Percentiles rank a stretch among this genome's conserved stretches.
Evolutionary conservation across 441 rosid species (phyloP).

Genomic region (Geranium incanum): DNA sequence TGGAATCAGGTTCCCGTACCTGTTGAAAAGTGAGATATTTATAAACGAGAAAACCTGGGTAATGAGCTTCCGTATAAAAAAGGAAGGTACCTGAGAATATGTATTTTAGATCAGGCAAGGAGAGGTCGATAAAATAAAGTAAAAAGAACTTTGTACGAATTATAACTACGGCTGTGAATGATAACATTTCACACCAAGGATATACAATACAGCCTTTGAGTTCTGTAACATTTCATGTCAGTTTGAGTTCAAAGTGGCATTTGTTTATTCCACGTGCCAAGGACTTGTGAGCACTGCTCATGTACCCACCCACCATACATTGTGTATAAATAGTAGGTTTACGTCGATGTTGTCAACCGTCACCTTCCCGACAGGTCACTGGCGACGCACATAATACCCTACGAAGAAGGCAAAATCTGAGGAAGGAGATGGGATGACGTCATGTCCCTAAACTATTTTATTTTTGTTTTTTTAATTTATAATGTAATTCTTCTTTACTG

Average conservation of each 20-base stretch:
- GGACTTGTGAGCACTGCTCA: neutral
- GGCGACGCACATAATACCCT: no score
- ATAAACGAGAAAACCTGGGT: conserved; percentile 97
- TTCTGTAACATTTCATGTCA: no score
- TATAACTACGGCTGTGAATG: neutral
- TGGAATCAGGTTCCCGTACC: conserved; percentile 34
- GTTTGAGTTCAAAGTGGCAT: neutral
- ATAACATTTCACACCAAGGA: no score
- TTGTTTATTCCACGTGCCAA: neutral
- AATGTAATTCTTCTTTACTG: no score
- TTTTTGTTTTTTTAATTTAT: no score
- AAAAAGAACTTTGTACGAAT: neutral
- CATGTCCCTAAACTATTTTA: no score
- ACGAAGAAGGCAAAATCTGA: no score
- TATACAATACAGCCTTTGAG: no score
- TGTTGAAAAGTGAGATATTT: conserved; percentile 91
- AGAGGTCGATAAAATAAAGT: neutral
- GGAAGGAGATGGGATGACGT: no score
- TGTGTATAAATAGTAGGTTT: neutral
- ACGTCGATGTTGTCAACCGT: no score
- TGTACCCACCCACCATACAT: neutral
- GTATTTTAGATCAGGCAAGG: conserved; percentile 19
- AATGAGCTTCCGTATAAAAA: conserved; percentile 88
- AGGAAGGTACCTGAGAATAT: conserved; percentile 73
- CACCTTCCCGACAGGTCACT: no score